phyloP scores from a whole-genome alignment of 805 yeast genomes.

The Saccharomycopsis babjevae region DNA sequence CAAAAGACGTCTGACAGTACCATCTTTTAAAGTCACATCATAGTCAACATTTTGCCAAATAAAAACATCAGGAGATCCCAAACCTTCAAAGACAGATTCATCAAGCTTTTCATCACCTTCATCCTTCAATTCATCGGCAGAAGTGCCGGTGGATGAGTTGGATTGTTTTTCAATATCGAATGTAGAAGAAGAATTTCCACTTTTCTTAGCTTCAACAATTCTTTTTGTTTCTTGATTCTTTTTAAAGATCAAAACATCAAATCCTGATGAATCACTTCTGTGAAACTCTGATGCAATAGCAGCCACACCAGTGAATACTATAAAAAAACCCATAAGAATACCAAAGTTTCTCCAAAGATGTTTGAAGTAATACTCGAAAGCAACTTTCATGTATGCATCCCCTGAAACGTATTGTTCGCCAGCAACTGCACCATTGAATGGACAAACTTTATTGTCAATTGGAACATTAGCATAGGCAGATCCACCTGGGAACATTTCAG shows the following conservation, averaged over 20 bases:
- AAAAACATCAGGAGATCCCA: slow-evolving; percentile 34
- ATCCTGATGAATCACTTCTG: slow-evolving; percentile 18
- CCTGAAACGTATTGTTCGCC: slow-evolving; percentile 51
- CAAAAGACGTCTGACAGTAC: slow-evolving; percentile 26
- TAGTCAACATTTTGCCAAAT: slow-evolving; percentile 52
- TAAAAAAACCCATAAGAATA: slow-evolving; percentile 42
- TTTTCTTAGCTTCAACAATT: slow-evolving; percentile 1
- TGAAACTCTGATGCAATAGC: slow-evolving; percentile 22
- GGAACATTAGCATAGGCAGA: slow-evolving; percentile 35
- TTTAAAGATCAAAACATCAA: slow-evolving; percentile 21
- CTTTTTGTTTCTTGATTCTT: slow-evolving; percentile 9
- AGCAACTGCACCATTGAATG: slow-evolving; percentile 46
- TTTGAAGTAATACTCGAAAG: slow-evolving; percentile 41
- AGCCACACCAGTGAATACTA: slow-evolving; percentile 21
- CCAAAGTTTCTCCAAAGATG: slow-evolving; percentile 82
- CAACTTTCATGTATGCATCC: slow-evolving; percentile 38
- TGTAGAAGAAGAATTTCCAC: background rate
- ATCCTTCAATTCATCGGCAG: slow-evolving; percentile 34
- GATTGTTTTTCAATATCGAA: background rate
- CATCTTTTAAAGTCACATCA: slow-evolving; percentile 37
- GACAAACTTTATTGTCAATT: slow-evolving; percentile 39
- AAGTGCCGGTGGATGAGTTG: slow-evolving; percentile 27
- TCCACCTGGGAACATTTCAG: slow-evolving; percentile 53
- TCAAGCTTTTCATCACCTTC: slow-evolving; percentile 3
- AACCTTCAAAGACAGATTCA: slow-evolving; percentile 23